Evolutionary conservation across 1,139 yeast species (phyloP), one percentile per base, ranked within the genome.

Genomic region (Arxiozyma heterogenica): DNA sequence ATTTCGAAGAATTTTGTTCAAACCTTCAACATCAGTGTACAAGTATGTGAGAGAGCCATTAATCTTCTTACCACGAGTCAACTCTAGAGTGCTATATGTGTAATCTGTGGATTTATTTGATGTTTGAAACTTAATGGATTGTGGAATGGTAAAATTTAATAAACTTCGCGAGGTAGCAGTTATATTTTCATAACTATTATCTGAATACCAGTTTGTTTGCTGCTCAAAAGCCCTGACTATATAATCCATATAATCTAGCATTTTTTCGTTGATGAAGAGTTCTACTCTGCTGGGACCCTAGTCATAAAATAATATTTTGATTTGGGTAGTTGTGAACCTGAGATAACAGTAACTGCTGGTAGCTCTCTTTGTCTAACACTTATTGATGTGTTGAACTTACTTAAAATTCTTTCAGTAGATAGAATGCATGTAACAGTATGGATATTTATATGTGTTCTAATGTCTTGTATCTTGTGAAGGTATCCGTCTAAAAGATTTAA

Each of bases 231-330:
- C 80, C 68, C 78, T 76, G 60, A 84, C 83, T 47, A 90, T 80
- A 68, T 86, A 84, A 64, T 90, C 96, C 95, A 89, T 88, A 71
- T 86, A 88, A 51, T 82, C 80, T 61, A 84, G 76, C 97, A 90
- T 89, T 41, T 9, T 44, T 12, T 21, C 4, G 15, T 34, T 15
- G 39, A 34, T 34, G n/a, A 34, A 34, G 39, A 34, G 15, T 34
- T 34, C 5, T 12, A 15, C 17, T 34, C n/a, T 34, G 39, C n/a
- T 8, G 39, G n/a, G 15, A 12, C 39, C 17, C n/a, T 34, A 2
- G 2, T 6, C 17, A 11, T 34, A 12, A 15, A 34, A 15, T 12
- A 34, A 15, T 6, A n/a, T 12, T 34, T 12, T 34, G 8, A 8
- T 12, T 34, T 9, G n/a, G 15, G 11, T 34, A 12, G n/a, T 8